Conservation (phyloP, 192 early-diverging fungal genomes). For the Oehlia diaphana region DNA sequence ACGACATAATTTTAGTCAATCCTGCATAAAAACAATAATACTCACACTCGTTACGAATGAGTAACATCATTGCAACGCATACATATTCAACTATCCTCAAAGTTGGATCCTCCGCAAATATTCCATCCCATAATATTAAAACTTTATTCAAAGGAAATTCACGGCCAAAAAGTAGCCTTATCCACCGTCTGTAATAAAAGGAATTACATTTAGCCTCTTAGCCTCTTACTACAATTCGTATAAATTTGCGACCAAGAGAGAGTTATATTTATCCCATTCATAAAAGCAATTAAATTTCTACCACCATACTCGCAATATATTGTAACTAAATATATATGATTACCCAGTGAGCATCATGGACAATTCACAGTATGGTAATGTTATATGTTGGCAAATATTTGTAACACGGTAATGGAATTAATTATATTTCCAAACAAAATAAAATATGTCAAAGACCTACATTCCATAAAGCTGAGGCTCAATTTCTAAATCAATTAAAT, state of each 20-base stretch:
- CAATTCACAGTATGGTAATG: neutral
- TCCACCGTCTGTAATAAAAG: constrained; percentile 68
- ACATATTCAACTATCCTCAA: constrained; percentile 83
- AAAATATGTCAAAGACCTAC: constrained; percentile 42
- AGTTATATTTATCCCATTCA: neutral
- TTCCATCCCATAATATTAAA: constrained; percentile 84
- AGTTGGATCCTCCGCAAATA: constrained; percentile 80
- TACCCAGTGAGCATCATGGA: too few relatives aligned
- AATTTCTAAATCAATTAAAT: constrained; percentile 71
- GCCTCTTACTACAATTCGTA: neutral
- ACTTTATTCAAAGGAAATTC: constrained; percentile 78
- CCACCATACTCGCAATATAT: neutral
- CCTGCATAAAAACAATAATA: neutral
- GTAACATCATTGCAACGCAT: constrained; percentile 71
- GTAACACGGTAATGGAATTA: neutral
- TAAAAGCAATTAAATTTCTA: neutral
- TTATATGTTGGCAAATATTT: neutral
- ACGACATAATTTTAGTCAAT: neutral
- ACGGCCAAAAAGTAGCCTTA: constrained; percentile 87
- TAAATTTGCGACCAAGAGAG: too few relatives aligned
- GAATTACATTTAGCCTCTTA: neutral
- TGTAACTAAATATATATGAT: neutral
- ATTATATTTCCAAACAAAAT: neutral
- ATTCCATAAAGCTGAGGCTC: constrained; percentile 96
- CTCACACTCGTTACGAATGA: constrained; percentile 69